These are phyloP conservation scores for Epicoccum nigrum DNA, from an alignment of 2,329 filamentous ascomycete genomes.

Conservation along the genomic window DNA sequence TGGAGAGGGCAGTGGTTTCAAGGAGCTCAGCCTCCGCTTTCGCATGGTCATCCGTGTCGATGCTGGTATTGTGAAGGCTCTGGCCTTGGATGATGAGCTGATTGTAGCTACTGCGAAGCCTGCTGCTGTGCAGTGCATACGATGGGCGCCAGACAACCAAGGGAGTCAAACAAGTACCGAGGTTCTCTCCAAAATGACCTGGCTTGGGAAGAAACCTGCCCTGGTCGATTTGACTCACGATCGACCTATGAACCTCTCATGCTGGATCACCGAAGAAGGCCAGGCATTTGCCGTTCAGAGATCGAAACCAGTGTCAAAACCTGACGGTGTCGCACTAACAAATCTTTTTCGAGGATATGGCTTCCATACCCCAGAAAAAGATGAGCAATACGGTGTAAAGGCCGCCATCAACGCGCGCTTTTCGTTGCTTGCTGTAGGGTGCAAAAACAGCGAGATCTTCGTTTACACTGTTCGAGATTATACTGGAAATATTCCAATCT, in stretches of 20 bases:
- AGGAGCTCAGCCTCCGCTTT: conserved; percentile 89
- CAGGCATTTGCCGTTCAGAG: conserved; percentile 90
- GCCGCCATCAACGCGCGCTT: conserved; percentile 93
- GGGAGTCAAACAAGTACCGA: conserved; percentile 90
- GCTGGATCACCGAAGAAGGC: conserved; percentile 90
- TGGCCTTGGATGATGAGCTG: conserved; percentile 91
- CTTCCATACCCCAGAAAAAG: conserved; percentile 75
- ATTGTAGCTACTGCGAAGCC: conserved; percentile 91
- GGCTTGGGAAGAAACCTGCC: conserved; percentile 77
- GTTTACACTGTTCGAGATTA: conserved; percentile 97
- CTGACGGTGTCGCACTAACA: conserved; percentile 58
- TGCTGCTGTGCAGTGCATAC: conserved; percentile 93
- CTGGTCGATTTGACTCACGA: conserved; percentile 90
- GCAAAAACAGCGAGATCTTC: conserved; percentile 75
- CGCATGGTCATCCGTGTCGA: conserved; percentile 98
- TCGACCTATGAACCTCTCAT: conserved; percentile 91
- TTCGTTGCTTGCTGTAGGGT: conserved; percentile 88
- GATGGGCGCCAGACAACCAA: conserved; percentile 84
- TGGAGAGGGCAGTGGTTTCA: conserved; percentile 81
- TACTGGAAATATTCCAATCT: conserved; percentile 86
- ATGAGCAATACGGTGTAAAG: conserved; percentile 68
- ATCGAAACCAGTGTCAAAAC: conserved; percentile 40
- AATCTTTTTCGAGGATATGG: conserved; percentile 87
- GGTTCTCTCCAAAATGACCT: conserved; percentile 83
- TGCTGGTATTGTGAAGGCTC: conserved; percentile 84